phyloP scores from a whole-genome alignment of 805 yeast genomes.

The Wickerhamomyces silvicola region DNA sequence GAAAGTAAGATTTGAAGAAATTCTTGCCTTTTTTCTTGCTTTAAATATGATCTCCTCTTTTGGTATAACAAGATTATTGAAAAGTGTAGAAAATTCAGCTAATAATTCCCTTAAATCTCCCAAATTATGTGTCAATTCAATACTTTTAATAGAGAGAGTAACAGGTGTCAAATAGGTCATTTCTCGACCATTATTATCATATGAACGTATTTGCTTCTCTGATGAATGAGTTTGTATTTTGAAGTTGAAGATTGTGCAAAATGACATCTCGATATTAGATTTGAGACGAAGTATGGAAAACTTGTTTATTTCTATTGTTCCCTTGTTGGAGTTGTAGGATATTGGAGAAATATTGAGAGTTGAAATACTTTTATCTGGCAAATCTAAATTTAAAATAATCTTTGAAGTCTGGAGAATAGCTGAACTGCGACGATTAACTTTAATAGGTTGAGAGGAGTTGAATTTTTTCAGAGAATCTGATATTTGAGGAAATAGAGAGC shows the following conservation, averaged over 20 bases:
- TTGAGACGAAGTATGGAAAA: slow-evolving; percentile 16
- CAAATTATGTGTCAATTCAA: slow-evolving; percentile 24
- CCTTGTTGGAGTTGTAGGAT: slow-evolving; percentile 31
- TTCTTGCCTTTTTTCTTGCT: slow-evolving; percentile 19
- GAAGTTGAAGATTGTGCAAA: slow-evolving; percentile 19
- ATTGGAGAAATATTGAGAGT: slow-evolving; percentile 35
- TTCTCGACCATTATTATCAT: slow-evolving; percentile 26
- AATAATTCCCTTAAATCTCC: slow-evolving; percentile 22
- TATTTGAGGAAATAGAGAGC: slow-evolving; percentile 21
- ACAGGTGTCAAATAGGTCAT: slow-evolving; percentile 12
- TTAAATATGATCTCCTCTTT: slow-evolving; percentile 16
- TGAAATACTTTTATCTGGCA: slow-evolving; percentile 11
- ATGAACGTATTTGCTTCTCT: slow-evolving; percentile 21
- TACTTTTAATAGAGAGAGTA: slow-evolving; percentile 14
- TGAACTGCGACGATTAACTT: too few species aligned
- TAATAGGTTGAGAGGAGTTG: slow-evolving; percentile 1
- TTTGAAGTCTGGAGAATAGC: slow-evolving; percentile 18
- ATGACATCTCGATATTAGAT: slow-evolving; percentile 11
- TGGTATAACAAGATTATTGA: slow-evolving; percentile 7
- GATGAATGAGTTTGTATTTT: slow-evolving; percentile 6
- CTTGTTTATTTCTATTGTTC: slow-evolving; percentile 29
- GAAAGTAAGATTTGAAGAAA: slow-evolving; percentile 13
- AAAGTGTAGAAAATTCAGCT: slow-evolving; percentile 3
- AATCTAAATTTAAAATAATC: slow-evolving; percentile 6
- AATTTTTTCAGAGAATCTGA: slow-evolving; percentile 16